A percentile compares a stretch with the other conserved stretches of the same genome.
Evolutionary conservation across 371 early-diverging fungal species (phyloP).

Genomic region (Apophysomyces sp.): DNA sequence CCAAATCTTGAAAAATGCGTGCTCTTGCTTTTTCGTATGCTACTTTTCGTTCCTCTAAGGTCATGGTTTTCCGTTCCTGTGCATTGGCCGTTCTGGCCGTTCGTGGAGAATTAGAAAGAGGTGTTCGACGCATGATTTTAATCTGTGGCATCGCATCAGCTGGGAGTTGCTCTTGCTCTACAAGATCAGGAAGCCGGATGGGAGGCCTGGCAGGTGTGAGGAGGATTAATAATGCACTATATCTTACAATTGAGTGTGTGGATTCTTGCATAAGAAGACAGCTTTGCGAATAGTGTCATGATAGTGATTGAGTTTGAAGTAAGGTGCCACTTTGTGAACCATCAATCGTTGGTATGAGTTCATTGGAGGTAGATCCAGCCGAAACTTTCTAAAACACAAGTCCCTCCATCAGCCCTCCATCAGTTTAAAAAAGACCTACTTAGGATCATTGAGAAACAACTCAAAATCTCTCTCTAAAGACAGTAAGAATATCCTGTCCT

Average conservation of each 20-base stretch:
- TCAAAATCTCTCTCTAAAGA: slow-evolving; percentile 56
- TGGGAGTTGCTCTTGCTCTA: slow-evolving; percentile 17
- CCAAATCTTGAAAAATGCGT: slow-evolving; percentile 56
- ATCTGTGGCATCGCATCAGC: neutral
- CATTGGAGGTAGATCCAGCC: slow-evolving; percentile 54
- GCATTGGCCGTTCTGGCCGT: slow-evolving; percentile 23
- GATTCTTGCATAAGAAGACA: slow-evolving; percentile 49
- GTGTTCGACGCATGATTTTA: slow-evolving; percentile 21
- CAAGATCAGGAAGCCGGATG: slow-evolving; percentile 29
- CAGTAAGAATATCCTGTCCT: slow-evolving; percentile 56
- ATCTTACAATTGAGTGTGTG: slow-evolving; percentile 1
- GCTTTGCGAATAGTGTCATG: slow-evolving; percentile 45
- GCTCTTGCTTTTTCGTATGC: slow-evolving; percentile 60
- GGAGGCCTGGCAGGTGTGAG: slow-evolving; percentile 18
- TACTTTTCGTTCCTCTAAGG: slow-evolving; percentile 58
- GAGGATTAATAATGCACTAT: neutral
- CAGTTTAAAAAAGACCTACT: slow-evolving; percentile 16
- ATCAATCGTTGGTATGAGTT: slow-evolving; percentile 67
- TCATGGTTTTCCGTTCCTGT: slow-evolving; percentile 33
- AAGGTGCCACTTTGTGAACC: slow-evolving; percentile 56
- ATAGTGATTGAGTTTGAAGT: slow-evolving; percentile 52
- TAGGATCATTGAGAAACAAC: slow-evolving; percentile 44
- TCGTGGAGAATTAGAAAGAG: slow-evolving; percentile 4
- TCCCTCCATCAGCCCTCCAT: neutral
- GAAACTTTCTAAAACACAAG: slow-evolving; percentile 25